These are phyloP conservation scores for Tricholoma bakamatsutake DNA, from an alignment of 768 basidiomycete genomes.

Conservation along the genomic window DNA sequence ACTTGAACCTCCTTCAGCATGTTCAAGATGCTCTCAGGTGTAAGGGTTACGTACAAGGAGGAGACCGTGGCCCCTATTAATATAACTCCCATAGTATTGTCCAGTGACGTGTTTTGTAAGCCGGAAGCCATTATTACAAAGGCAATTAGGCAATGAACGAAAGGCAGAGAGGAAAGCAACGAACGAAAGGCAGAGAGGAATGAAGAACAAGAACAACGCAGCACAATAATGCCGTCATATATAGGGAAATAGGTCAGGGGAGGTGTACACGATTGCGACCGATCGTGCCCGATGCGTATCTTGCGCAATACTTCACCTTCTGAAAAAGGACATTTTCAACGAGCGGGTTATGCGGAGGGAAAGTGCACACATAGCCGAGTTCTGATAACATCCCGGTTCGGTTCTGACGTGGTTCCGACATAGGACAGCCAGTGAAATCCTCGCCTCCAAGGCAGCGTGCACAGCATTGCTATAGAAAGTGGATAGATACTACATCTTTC, in stretches of 20 bases:
- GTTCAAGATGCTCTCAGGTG: background rate
- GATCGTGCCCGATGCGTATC: background rate
- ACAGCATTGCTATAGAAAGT: background rate
- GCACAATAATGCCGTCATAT: slow-evolving; percentile 2
- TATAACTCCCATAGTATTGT: slow-evolving; percentile 35
- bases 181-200: background rate
- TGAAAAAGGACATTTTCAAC: background rate
- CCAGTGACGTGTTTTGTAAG: slow-evolving; percentile 25
- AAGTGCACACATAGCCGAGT: background rate
- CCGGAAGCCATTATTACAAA: slow-evolving; percentile 14
- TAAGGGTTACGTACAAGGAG: slow-evolving; percentile 23
- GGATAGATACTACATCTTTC: background rate
- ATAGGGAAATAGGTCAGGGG: background rate
- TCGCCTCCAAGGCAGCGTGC: background rate
- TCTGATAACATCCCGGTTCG: background rate
- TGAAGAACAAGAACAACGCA: slow-evolving; percentile 3
- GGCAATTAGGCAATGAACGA: too few relatives aligned
- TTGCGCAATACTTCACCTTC: background rate
- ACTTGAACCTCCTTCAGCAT: slow-evolving; percentile 13
- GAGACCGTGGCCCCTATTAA: slow-evolving; percentile 30
- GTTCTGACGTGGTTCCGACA: background rate
- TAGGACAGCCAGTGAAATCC: background rate
- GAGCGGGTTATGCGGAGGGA: background rate
- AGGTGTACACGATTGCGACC: background rate
- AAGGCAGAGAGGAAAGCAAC: background rate